A percentile compares a stretch with the other conserved stretches of the same genome.
Evolutionary conservation across 192 early-diverging fungal species (phyloP).

Genomic region (Nowakowskiella sp.): DNA sequence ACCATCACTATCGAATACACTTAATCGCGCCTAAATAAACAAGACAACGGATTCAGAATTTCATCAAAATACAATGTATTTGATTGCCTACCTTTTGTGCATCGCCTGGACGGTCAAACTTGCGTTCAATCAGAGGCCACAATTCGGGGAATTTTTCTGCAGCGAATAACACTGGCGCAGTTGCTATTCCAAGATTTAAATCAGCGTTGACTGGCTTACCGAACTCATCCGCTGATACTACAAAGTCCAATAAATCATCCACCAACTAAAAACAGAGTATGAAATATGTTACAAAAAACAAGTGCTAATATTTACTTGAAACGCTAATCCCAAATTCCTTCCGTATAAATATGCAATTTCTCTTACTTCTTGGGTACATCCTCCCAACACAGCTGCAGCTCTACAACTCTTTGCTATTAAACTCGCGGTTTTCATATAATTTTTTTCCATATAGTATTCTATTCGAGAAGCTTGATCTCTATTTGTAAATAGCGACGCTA

Average conservation of each 20-base stretch:
- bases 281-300: not conserved
- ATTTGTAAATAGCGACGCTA: not conserved
- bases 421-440: slow-evolving; percentile 90
- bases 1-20: slow-evolving; percentile 74
- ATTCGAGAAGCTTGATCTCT: slow-evolving; percentile 42
- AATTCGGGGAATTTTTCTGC: slow-evolving; percentile 82
- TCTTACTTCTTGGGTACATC: slow-evolving; percentile 57
- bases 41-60: slow-evolving; percentile 1
- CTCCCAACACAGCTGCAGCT: slow-evolving; percentile 78
- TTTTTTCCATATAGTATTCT: slow-evolving; percentile 91
- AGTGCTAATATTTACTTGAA: slow-evolving; percentile 58
- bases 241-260: slow-evolving; percentile 91
- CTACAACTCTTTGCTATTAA: slow-evolving; percentile 90
- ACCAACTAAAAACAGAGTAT: slow-evolving; percentile 42
- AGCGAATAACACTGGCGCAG: slow-evolving; percentile 89
- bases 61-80: not conserved
- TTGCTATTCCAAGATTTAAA: slow-evolving; percentile 80
- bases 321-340: slow-evolving; percentile 82
- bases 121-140: slow-evolving; percentile 74
- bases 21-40: slow-evolving; percentile 53
- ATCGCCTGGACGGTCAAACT: slow-evolving; percentile 72
- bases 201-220: slow-evolving; percentile 92
- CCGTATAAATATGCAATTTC: slow-evolving; percentile 85
- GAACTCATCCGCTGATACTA: slow-evolving; percentile 58
- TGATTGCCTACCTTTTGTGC: slow-evolving; percentile 46